Percentiles rank a stretch among this genome's conserved stretches.
These are phyloP conservation scores for Boletus sp. DNA, from an alignment of 768 basidiomycete species.

Conservation along the genomic window DNA sequence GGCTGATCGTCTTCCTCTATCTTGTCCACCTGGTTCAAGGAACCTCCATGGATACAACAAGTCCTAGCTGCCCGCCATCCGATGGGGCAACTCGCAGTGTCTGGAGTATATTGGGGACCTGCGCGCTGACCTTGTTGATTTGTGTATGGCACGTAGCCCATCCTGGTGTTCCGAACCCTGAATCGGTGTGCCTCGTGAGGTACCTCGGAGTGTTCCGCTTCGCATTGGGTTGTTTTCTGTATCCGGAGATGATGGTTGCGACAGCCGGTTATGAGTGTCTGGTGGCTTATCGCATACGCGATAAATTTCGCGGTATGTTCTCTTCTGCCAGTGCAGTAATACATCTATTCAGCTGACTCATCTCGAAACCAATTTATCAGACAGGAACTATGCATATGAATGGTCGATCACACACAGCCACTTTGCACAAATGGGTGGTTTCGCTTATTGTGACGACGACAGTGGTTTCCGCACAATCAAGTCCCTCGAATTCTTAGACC, in stretches of 20 bases:
- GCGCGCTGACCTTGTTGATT: neutral
- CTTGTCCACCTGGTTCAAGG: no score
- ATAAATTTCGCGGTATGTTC: neutral
- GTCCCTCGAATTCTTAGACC: neutral
- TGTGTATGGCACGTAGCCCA: neutral
- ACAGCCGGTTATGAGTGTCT: neutral
- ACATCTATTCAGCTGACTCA: neutral
- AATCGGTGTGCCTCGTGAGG: neutral
- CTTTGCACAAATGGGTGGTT: neutral
- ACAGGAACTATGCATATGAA: neutral
- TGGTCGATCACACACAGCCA: neutral
- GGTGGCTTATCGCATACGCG: neutral
- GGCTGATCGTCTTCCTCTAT: no score
- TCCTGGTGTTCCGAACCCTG: neutral
- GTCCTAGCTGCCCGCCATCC: no score
- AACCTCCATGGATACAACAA: no score
- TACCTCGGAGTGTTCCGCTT: neutral
- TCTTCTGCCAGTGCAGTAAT: neutral
- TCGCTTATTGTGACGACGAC: no score
- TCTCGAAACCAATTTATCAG: neutral
- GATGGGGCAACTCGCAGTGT: no score
- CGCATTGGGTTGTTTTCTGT: neutral
- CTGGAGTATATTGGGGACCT: neutral
- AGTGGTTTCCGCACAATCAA: neutral
- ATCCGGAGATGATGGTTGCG: neutral